Evolutionary conservation across 106 monocot genomes (phyloP), one percentile per base, ranked within the genome.

Genomic region (Hemerocallis citrina): DNA sequence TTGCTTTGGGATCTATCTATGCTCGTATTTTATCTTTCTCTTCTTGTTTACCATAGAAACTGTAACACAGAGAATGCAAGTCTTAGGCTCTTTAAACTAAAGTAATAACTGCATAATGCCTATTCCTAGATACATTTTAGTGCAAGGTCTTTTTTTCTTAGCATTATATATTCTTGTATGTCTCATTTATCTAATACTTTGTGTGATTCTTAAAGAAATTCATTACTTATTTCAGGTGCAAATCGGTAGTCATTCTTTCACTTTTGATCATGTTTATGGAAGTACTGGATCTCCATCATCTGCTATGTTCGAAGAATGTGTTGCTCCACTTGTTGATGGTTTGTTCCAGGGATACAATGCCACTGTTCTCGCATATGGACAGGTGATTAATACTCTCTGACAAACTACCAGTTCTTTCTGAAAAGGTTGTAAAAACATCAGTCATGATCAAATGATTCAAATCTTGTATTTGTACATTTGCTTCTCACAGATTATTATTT

Each of bases 311-410:
- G 91, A 98, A 43, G 91, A 88, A 70, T 91, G 91, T 68, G 91
- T 85, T 30, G 68, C 91, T 20, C 87, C 96, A 24, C 88, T 98
- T 17, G 85, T 98, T 64, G 96, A 91, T 77, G 91, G 96, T 38
- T 60, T 98, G 59, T 98, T 98, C 72, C 96, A 98, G 74, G 96
- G 96, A 48, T 98, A 98, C 64, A 98, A 98, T 72, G 96, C 91
- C 7, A 98, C 96, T 55, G 96, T 98, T 75, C 84, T 98, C 46
- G 96, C 96, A 66, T 98, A 98, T 56, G 96, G 96, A 59, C 96
- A 98, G 91, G 96, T n/a, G 33, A 60, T 35, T 41, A 69, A 6
- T n/a, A n/a, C n/a, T n/a, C n/a, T n/a, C n/a, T n/a, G n/a, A n/a
- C n/a, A n/a, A n/a, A n/a, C n/a, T n/a, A n/a, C n/a, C 4, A 14